A percentile compares a stretch with the other conserved stretches of the same genome.
phyloP scores from a whole-genome alignment of 2,329 filamentous ascomycete species.

The Fusarium sp. region DNA sequence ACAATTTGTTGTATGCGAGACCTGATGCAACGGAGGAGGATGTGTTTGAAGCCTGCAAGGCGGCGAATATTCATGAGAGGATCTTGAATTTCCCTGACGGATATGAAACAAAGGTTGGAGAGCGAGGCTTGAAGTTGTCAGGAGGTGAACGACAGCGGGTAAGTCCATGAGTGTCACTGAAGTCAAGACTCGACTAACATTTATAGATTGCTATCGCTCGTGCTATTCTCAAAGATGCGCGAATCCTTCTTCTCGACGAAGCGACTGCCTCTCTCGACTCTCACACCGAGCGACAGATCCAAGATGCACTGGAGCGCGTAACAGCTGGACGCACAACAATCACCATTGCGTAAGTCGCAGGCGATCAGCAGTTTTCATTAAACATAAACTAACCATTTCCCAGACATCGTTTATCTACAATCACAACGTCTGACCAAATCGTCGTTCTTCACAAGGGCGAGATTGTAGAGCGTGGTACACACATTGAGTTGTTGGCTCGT shows the following conservation, averaged over 20 bases:
- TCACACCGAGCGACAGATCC: conserved; percentile 69
- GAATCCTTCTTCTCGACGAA: conserved; percentile 78
- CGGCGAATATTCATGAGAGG: conserved; percentile 67
- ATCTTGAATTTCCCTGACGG: conserved; percentile 66
- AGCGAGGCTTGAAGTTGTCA: conserved; percentile 65
- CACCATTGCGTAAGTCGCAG: conserved; percentile 45
- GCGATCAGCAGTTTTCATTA: rapidly evolving
- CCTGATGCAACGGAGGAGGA: conserved; percentile 62
- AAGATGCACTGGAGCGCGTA: conserved; percentile 63
- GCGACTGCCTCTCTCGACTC: conserved; percentile 77
- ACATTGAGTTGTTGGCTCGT: conserved; percentile 59
- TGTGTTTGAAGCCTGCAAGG: conserved; percentile 63
- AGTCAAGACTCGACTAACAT: background rate
- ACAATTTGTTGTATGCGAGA: conserved; percentile 66
- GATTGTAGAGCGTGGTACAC: conserved; percentile 64
- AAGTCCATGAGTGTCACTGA: conserved; percentile 6
- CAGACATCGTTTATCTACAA: conserved; percentile 69
- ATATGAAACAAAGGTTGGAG: conserved; percentile 65
- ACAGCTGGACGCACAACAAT: conserved; percentile 64
- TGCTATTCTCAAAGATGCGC: conserved; percentile 76
- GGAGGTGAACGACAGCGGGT: conserved; percentile 72
- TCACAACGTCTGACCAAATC: conserved; percentile 67
- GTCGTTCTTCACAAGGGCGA: conserved; percentile 65
- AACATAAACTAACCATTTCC: conserved; percentile 5
- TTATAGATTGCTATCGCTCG: conserved; percentile 67